Percentiles rank a stretch among this genome's conserved stretches.
These are phyloP conservation scores for Spinacia oleracea DNA, from an alignment of 179 eudicot species.

Conservation along the genomic window DNA sequence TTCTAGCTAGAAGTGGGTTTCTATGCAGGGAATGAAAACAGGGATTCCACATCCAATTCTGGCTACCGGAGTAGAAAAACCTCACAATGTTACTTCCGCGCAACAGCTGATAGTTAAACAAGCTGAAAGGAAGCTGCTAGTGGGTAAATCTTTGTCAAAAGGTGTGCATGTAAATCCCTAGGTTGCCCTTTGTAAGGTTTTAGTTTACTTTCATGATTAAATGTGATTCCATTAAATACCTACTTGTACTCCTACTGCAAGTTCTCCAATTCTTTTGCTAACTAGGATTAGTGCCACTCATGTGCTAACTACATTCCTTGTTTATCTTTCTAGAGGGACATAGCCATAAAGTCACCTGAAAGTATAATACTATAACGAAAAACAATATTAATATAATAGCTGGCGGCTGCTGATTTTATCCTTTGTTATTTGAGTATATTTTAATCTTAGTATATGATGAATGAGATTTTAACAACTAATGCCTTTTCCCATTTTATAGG, in stretches of 20 bases:
- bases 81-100: neutral
- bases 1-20: neutral
- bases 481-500: slow-evolving; percentile 29
- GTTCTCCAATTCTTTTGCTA: slow-evolving; percentile 14
- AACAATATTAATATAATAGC: slow-evolving; percentile 4
- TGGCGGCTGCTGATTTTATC: slow-evolving; percentile 21
- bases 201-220: slow-evolving; percentile 18
- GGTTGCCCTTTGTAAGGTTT: slow-evolving; percentile 22
- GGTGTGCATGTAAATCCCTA: slow-evolving; percentile 29
- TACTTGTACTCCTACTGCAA: slow-evolving; percentile 12
- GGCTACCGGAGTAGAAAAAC: neutral
- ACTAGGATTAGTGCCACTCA: slow-evolving; percentile 18
- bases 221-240: slow-evolving; percentile 15
- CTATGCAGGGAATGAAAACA: slow-evolving; percentile 13
- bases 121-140: slow-evolving; percentile 17
- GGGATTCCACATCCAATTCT: neutral
- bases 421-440: slow-evolving; percentile 5
- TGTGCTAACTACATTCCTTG: slow-evolving; percentile 21
- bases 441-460: slow-evolving; percentile 8
- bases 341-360: slow-evolving; percentile 18
- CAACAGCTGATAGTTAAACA: neutral
- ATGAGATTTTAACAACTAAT: slow-evolving; percentile 1
- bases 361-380: slow-evolving; percentile 23
- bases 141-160: slow-evolving; percentile 33
- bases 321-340: slow-evolving; percentile 26